phyloP scores from a whole-genome alignment of 208 protist species.

The Porcisia deanei region DNA sequence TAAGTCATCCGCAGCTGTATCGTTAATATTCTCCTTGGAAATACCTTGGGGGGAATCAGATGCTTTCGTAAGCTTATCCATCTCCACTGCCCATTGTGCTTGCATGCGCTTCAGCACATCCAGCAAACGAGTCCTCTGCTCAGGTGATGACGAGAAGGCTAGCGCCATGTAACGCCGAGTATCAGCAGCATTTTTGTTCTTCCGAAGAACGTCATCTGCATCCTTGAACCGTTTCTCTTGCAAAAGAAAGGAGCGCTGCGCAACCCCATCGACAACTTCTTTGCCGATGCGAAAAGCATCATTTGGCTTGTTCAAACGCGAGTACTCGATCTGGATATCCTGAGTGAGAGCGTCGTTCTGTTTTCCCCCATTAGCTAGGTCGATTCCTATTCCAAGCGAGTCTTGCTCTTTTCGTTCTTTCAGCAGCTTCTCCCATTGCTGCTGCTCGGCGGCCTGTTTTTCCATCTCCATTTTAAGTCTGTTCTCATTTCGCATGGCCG shows the following conservation, averaged over 20 bases:
- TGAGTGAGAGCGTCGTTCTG: conserved; percentile 6
- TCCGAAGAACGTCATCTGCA: conserved; percentile 69
- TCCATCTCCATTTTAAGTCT: conserved; percentile 12
- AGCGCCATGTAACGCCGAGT: conserved; percentile 56
- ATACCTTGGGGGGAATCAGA: neutral
- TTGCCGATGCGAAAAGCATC: conserved; percentile 56
- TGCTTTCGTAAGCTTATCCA: conserved; percentile 4
- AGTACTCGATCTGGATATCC: conserved; percentile 23
- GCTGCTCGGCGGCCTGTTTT: conserved; percentile 13
- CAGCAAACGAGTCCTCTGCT: conserved; percentile 16
- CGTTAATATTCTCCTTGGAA: neutral
- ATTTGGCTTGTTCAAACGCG: conserved; percentile 39
- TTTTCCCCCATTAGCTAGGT: neutral
- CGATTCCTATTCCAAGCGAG: neutral
- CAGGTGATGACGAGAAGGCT: conserved; percentile 32
- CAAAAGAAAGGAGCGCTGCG: conserved; percentile 28
- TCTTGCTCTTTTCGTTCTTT: conserved; percentile 11
- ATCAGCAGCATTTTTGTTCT: conserved; percentile 33
- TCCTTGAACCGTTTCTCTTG: conserved; percentile 49
- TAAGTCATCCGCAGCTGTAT: neutral
- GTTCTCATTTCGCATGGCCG: conserved; percentile 25
- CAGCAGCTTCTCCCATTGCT: conserved; percentile 16
- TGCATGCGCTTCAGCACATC: conserved; percentile 14
- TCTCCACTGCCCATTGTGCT: conserved; percentile 11
- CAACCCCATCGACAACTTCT: conserved; percentile 57